phyloP scores from a whole-genome alignment of 2,329 filamentous ascomycete species.

The Cladosporium cucumerinum region DNA sequence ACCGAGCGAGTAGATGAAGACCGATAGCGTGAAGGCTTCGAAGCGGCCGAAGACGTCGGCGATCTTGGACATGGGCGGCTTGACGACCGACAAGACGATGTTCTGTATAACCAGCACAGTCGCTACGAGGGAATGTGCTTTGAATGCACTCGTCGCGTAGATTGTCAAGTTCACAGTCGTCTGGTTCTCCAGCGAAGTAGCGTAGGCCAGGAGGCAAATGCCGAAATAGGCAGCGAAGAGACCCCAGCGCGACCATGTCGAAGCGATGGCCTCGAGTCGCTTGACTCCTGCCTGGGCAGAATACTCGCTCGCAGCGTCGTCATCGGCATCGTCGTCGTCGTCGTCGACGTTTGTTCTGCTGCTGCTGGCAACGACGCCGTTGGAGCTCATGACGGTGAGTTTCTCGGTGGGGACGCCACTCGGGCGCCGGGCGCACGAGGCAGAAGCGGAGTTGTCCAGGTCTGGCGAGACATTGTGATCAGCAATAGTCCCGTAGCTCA shows the following conservation, averaged over 20 bases:
- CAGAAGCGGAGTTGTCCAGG: constrained; percentile 1
- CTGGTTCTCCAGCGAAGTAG: constrained; percentile 65
- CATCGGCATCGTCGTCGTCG: not conserved
- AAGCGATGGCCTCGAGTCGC: constrained; percentile 48
- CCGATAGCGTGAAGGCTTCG: constrained; percentile 55
- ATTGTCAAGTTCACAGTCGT: constrained; percentile 59
- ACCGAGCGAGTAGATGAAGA: constrained; percentile 55
- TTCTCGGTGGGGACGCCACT: constrained; percentile 16
- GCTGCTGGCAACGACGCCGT: constrained; percentile 11
- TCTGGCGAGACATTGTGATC: constrained; percentile 13
- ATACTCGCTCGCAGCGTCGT: constrained; percentile 13
- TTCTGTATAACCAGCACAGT: constrained; percentile 63
- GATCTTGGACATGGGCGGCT: constrained; percentile 60
- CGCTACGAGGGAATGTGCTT: constrained; percentile 61
- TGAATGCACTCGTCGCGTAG: constrained; percentile 65
- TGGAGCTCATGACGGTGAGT: constrained; percentile 12
- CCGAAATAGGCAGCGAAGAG: constrained; percentile 48
- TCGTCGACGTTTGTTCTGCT: constrained; percentile 3
- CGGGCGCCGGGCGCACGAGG: constrained; percentile 10
- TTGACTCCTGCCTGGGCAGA: constrained; percentile 47
- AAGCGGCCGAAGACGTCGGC: constrained; percentile 61
- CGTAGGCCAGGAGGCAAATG: constrained; percentile 52
- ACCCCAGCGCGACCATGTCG: constrained; percentile 47
- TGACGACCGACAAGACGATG: constrained; percentile 60
- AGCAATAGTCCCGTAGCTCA: constrained; percentile 18